Conservation (phyloP, 1,284 basidiomycete species). For the Cutaneotrichosporon spelunceum region DNA sequence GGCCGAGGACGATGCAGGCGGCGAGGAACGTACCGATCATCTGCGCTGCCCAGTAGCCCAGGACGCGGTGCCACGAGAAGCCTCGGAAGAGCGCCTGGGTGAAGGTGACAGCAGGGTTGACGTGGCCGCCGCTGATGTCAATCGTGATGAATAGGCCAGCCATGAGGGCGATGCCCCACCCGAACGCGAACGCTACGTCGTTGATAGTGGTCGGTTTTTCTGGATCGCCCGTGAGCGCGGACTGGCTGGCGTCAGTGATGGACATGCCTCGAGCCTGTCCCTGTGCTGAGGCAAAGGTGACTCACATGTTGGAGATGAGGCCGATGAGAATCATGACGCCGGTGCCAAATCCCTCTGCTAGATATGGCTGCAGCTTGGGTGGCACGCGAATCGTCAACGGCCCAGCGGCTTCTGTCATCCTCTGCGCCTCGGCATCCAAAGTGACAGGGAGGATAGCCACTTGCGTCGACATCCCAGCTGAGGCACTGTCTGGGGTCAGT, state of each 20-base stretch:
- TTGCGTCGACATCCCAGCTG: background rate
- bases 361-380: constrained; percentile 2
- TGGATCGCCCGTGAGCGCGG: background rate
- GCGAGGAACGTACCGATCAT: constrained; percentile 32
- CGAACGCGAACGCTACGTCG: constrained; percentile 12
- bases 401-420: too few species aligned
- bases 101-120: constrained; percentile 29
- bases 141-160: constrained; percentile 16
- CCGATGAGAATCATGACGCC: constrained; percentile 5
- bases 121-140: constrained; percentile 25
- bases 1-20: constrained; percentile 29
- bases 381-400: constrained; percentile 2
- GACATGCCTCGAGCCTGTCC: background rate
- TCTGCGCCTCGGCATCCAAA: background rate
- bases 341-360: constrained; percentile 3
- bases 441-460: background rate
- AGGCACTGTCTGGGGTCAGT: background rate
- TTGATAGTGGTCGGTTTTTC: background rate
- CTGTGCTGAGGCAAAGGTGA: too few species aligned
- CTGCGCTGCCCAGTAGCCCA: constrained; percentile 33
- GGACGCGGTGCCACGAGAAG: constrained; percentile 35
- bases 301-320: constrained; percentile 12
- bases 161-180: constrained; percentile 20
- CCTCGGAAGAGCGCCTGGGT: constrained; percentile 22
- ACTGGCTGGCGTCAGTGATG: background rate